These are phyloP conservation scores for Elongisporangium anandrum DNA, from an alignment of 352 stramenopile genomes.

Conservation along the genomic window DNA sequence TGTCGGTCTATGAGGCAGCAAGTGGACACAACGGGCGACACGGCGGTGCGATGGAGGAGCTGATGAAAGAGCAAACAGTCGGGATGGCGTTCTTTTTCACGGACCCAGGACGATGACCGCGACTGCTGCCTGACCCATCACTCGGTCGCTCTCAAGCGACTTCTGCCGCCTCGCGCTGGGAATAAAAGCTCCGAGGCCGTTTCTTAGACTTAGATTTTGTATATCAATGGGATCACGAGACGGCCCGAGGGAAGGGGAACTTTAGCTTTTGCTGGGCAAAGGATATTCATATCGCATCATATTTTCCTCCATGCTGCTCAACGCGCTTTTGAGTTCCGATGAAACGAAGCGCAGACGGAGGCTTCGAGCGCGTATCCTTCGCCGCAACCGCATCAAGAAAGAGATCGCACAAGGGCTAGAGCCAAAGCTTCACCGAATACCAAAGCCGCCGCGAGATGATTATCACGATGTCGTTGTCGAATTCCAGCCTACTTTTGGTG, in stretches of 20 bases:
- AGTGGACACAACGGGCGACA: neutral
- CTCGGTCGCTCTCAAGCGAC: conserved; percentile 1
- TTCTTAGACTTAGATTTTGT: conserved; percentile 2
- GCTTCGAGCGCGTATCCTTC: conserved; percentile 47
- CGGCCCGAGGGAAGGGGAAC: neutral
- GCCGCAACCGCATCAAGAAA: conserved; percentile 54
- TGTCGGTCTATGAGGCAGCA: neutral
- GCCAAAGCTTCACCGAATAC: conserved; percentile 18
- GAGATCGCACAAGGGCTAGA: conserved; percentile 45
- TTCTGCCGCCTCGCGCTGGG: neutral
- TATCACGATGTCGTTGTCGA: neutral
- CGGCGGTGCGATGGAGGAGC: neutral
- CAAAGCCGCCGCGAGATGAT: conserved; percentile 3
- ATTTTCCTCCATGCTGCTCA: conserved; percentile 33
- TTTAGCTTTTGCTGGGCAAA: neutral
- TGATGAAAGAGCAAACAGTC: neutral
- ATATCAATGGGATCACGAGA: neutral
- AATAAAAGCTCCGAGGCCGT: neutral
- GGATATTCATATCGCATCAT: conserved; percentile 5
- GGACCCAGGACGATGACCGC: neutral
- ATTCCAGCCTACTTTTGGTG: conserved; percentile 12
- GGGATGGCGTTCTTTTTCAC: neutral
- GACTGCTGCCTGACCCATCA: neutral
- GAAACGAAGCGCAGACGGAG: conserved; percentile 37
- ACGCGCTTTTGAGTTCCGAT: conserved; percentile 47